Evolutionary conservation across 768 basidiomycete genomes (phyloP).

Genomic region (Mrakia frigida): DNA sequence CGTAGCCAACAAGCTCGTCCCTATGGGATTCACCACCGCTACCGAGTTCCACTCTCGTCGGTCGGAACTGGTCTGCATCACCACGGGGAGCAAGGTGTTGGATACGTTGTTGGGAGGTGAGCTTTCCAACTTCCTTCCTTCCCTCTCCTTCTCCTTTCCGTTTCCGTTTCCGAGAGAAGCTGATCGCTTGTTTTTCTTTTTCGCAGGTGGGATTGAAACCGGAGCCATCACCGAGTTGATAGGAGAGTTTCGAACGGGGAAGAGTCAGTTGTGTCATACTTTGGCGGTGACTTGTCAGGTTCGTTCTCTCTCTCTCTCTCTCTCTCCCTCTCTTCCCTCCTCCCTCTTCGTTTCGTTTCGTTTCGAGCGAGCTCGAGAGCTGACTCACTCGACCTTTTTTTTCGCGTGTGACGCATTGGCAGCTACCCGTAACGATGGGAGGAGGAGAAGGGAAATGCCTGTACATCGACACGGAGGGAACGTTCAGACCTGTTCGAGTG

Average conservation of each 20-base stretch:
- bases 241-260: constrained; percentile 97
- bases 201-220: constrained; percentile 86
- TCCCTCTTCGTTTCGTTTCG: no score
- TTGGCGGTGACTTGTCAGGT: constrained; percentile 93
- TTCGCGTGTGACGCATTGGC: not conserved
- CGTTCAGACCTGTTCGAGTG: constrained; percentile 92
- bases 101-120: constrained; percentile 90
- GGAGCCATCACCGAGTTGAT: constrained; percentile 97
- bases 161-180: no score
- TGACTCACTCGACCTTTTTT: not conserved
- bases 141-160: no score
- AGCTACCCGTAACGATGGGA: constrained; percentile 90
- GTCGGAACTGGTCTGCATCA: constrained; percentile 91
- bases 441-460: constrained; percentile 98
- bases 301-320: constrained; percentile 24
- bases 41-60: constrained; percentile 94
- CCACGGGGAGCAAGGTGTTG: constrained; percentile 91
- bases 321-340: not conserved
- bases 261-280: constrained; percentile 96
- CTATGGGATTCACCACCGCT: constrained; percentile 95
- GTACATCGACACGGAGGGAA: constrained; percentile 98
- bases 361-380: no score
- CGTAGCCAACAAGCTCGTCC: constrained; percentile 90
- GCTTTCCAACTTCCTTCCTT: constrained; percentile 17
- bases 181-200: not conserved